Base-by-base conservation (phyloP, 23 red algal species). In the Cyanidiococcus yangmingshanensis region DNA sequence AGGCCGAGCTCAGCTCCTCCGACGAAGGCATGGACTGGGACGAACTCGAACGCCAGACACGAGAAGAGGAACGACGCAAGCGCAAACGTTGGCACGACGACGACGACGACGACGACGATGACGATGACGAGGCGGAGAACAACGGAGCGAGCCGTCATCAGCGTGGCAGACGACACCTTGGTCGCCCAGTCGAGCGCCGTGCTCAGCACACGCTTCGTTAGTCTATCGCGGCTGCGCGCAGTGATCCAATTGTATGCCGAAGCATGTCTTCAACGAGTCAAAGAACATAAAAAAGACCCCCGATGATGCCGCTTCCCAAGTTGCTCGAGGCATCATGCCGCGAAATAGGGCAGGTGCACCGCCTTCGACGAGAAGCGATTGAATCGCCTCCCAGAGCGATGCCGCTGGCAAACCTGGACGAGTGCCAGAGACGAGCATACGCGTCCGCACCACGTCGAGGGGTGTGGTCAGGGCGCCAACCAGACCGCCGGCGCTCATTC, bases 11-110 rank as follows among this genome's bases (percentile, higher is more conserved):
- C 57, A 83, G 80, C 77, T 90, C 93, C 2, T 84, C 84, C 30
- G 93, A 97, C 37, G 93, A 97, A 74, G 93, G 93, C 0, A 32
- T 85, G 39, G 82, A 86, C 37, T 97, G 93, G 93, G 93, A 97
- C 25, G 93, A 88, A 68, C 26, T 90, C 79, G 93, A 97, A 71
- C 67, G 84, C 50, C 79, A 82, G 18, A 87, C 93, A 1, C 79
- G 76, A 1, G 37, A 80, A 59, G 83, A 83, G 54, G 37, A 83
- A 33, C 54, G 51, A 39, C 50, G 40, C 27, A 83, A 83, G 67
- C 80, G 58, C 74, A 15, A 35, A 18, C 31, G 37, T 24, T 15
- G 39, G 21, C 15, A 76, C 74, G 37, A 76, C 34, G 63, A 71
- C 63, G 63, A 71, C 63, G 63, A 71, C 27, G 63, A 25, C n/a